Base-by-base conservation (phyloP, 345 rosid genomes). In the Bruguiera sexangula region DNA sequence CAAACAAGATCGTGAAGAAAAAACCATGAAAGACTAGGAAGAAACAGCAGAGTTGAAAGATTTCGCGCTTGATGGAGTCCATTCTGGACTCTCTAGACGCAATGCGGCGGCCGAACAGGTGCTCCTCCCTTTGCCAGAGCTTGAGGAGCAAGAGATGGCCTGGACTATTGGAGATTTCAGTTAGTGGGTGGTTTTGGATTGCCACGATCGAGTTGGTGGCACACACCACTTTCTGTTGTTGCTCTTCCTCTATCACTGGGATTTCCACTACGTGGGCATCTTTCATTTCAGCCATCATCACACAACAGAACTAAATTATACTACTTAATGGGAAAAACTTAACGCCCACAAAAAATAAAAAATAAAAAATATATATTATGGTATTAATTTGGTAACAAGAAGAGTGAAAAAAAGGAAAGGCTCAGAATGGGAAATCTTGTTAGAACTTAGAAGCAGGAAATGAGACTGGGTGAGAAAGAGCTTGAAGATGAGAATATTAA, bases 101-200 rank as follows among this genome's bases (percentile, higher is more conserved):
- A 4, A 87, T 83, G 30, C 83, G 79, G 7, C 89, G 85, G 37
- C 84, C 73, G 57, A 83, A 85, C 24, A 82, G 75, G 50, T 84
- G 80, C 76, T 96, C 98, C 53, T 96, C 99, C 77, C 99, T 82
- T 70, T 92, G 95, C 98, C 98, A 89, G 37, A 92, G 81, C 76
- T 96, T 92, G 62, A 92, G 82, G 26, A 92, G 99, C 76, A 96
- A 79, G 24, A 92, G 82, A 72, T 96, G 98, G 48, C 99, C 99
- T 1, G 99, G 98, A 80, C 93, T 85, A 58, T 76, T 77, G 30
- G 98, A 96, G 77, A 96, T 96, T 69, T 96, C 98, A 75, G 84
- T 81, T 29, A 90, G 58, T 22, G 99, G 99, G 81, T 96, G 99
- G 62, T 90, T 85, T 74, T 90, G 97, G 63, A 96, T 84, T 63